Evolutionary conservation across 2,329 filamentous ascomycete species (phyloP), one percentile per base, ranked within the genome.

Genomic region (Claviceps arundinis): DNA sequence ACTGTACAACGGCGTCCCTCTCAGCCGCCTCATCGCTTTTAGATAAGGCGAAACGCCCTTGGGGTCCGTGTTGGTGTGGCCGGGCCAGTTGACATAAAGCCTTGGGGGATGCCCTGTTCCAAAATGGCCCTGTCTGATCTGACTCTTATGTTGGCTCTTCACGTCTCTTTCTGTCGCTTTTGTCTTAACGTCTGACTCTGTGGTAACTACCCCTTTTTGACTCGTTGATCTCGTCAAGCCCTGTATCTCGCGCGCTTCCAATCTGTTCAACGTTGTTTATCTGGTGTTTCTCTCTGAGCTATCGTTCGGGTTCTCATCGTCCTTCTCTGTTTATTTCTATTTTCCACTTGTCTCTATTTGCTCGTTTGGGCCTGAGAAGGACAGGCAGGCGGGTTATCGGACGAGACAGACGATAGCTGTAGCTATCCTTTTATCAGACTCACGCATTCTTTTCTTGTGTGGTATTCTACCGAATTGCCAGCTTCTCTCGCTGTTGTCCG

Each of bases 391-490:
- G 17, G 40, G 26, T 6, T 30, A 16, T 50, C 40, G 45, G 37
- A 47, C 44, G 57, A 47, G 55, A 55, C 51, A 53, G 47, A 52
- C 54, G 53, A 52, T 55, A 56, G 55, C 53, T 58, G 51, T 58
- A 56, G 52, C 56, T 57, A 57, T 53, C 53, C 52, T 48, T 52
- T 57, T 59, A 55, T 56, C 51, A 55, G 52, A 58, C 53, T 49
- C 56, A 49, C 50, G 26, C 16, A 14, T 55, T 54, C 52, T 52
- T 52, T 50, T 55, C 37, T 38, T 56, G 52, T 53, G 47, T 54
- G 55, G 50, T 55, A 50, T n/a, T 53, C 44, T 55, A 34, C 37
- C 43, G 48, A 46, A 48, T 49, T 48, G 46, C 40, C 47, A 47
- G 37, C 41, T 24, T 47, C 45, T 47, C 47, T 50, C 53, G 43